Base-by-base conservation (phyloP, 2,329 filamentous ascomycete species). In the Fusarium fracticaudum region DNA sequence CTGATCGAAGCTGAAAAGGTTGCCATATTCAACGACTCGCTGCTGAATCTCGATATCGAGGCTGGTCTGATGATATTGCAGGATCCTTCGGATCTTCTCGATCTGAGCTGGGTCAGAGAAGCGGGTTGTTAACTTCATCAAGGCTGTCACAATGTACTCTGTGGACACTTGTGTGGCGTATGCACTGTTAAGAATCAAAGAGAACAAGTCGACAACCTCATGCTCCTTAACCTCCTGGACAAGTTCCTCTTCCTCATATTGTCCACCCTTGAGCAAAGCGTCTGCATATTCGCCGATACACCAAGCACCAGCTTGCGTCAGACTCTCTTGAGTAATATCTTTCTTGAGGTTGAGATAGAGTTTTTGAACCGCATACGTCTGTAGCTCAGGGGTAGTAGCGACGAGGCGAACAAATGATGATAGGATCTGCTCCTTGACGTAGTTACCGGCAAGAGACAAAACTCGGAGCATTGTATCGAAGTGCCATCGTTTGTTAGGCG, bases 211-310 rank as follows among this genome's bases (percentile, higher is more conserved):
- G 41, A 98, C 90, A 69, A 99, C 89, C 79, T 99, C 96, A 77
- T 91, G 92, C 83, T 98, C 94, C 80, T 93, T 94, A 69, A 99
- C 93, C 78, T 89, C 87, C 70, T 88, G 85, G 18, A 97, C 94
- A 37, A 97, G 86, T 79, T 98, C 96, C 81, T 97, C 95, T 80
- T 98, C 95, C 82, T 98, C 96, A 76, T 97, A 98, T 78, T 96
- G 93, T 3, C 95, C 95, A 41, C 95, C 95, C 69, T 90, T 90
- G 41, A 99, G 87, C n/a, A 99, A 87, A 26, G 93, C 90, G 82
- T 99, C 96, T 18, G 94, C 96, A 80, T 95, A 99, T 84, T 99
- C 96, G 80, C 97, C 96, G 81, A 99, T 98, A 61, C 96, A 97
- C 96, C 96, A 99, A 12, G 96, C 93, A 43, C 94, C 96, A 57